Percentiles rank a stretch among this genome's conserved stretches.
Evolutionary conservation across 2,329 filamentous ascomycete species (phyloP).

Genomic region (Cadophora gregata): DNA sequence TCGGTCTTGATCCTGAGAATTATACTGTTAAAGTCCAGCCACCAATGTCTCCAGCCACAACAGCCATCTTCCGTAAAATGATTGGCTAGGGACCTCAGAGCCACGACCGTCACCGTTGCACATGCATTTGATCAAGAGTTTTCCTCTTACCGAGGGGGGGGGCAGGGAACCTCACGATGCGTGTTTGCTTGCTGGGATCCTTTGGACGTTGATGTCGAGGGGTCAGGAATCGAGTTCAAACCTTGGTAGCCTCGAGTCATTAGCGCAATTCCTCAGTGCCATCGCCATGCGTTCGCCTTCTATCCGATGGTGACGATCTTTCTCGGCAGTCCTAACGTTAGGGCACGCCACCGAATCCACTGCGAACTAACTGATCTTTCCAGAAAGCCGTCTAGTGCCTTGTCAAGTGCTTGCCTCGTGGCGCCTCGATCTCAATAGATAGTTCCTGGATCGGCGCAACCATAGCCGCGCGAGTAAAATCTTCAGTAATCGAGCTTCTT

Average conservation of each 20-base stretch:
- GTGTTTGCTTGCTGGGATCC: constrained; percentile 1
- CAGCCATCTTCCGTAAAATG: background rate
- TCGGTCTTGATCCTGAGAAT: background rate
- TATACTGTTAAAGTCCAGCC: background rate
- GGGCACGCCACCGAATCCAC: constrained; percentile 7
- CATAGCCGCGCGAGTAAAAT: constrained; percentile 15
- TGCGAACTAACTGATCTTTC: constrained; percentile 21
- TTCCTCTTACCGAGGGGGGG: constrained; percentile 22
- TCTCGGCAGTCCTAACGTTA: constrained; percentile 17
- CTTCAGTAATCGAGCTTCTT: background rate
- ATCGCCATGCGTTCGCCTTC: background rate
- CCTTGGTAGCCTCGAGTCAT: constrained; percentile 24
- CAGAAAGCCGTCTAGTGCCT: constrained; percentile 14
- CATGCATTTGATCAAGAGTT: constrained; percentile 26
- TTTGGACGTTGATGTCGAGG: background rate
- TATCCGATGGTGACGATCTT: constrained; percentile 32
- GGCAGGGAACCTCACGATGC: constrained; percentile 18
- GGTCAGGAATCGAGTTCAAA: background rate
- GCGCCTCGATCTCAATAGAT: background rate
- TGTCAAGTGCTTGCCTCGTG: constrained; percentile 9
- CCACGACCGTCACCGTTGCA: constrained; percentile 33
- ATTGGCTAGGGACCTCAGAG: constrained; percentile 25
- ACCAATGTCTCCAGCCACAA: constrained; percentile 9
- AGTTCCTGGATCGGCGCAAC: constrained; percentile 14
- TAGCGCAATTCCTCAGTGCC: background rate